Evolutionary conservation across 2,329 filamentous ascomycete genomes (phyloP), one percentile per base, ranked within the genome.

Genomic region (Neonectria faginata): DNA sequence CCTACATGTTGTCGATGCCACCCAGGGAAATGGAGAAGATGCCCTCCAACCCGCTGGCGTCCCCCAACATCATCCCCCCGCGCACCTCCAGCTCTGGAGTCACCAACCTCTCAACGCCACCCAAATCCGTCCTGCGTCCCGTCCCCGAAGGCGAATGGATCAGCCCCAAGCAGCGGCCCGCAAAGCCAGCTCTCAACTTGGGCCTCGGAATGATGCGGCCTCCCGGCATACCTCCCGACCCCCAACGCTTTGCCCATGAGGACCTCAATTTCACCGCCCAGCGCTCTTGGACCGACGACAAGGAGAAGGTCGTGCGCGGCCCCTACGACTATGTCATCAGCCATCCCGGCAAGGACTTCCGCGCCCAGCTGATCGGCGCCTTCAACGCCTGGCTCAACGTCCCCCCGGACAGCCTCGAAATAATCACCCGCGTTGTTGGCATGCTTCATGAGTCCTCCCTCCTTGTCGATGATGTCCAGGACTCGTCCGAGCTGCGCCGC

Each of bases 381-480:
- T 97, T 97, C 83, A 93, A 97, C 76, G 85, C 85, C 56, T 94
- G 91, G 90, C 82, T 97, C 16, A 84, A 91, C 60, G 92, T 97
- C 20, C 92, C 93, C 0, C 77, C 84, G 9, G 85, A 88, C 64
- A 89, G 88, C 70, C 84, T 97, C 61, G 86, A 87, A 45, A 84
- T 94, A 65, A 95, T 97, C 73, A 94, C 91, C 29, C 88, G 88
- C 65, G 92, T 94, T 4, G 88, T 97, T 11, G 91, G 90, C 71
- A 95, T 95, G 92, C 85, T 97, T 51, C 93, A 97, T 79, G 95
- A 93, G 42, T 90, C 93, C 3, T 94, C 92, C 3, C 83, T 97
- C 60, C 87, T 97, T 25, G 88, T 97, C 61, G 93, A 97, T 79
- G 94, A 97, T 77, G 93, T 97, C 7, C 92, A 97, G 81, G 93